Percentiles rank a stretch among this genome's conserved stretches.
These are phyloP conservation scores for Coemansia aciculifera DNA, from an alignment of 192 early-diverging fungal genomes.

Conservation along the genomic window DNA sequence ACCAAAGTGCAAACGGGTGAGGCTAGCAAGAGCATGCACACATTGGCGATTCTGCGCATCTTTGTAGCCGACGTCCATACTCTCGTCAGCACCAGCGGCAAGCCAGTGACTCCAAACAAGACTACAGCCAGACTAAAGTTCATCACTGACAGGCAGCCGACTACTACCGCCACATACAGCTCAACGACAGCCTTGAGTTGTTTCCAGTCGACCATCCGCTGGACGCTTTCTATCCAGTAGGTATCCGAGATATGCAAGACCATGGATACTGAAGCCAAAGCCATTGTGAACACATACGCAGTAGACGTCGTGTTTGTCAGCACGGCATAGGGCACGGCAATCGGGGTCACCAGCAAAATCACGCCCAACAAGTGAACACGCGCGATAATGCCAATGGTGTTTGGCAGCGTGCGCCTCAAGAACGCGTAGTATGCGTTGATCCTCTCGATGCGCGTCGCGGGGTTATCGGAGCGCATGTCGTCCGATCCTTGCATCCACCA, in stretches of 20 bases:
- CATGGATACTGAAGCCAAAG: constrained; percentile 35
- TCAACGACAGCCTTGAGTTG: constrained; percentile 46
- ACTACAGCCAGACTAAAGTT: constrained; percentile 73
- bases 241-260: constrained; percentile 61
- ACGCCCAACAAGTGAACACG: constrained; percentile 54
- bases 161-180: constrained; percentile 58
- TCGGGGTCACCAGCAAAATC: constrained; percentile 28
- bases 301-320: constrained; percentile 24
- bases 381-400: constrained; percentile 22
- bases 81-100: constrained; percentile 64
- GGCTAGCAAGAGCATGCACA: constrained; percentile 44
- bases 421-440: constrained; percentile 46
- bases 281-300: constrained; percentile 35
- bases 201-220: constrained; percentile 33
- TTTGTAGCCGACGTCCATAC: constrained; percentile 29
- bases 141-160: constrained; percentile 66
- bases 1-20: constrained; percentile 60
- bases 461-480: constrained; percentile 31
- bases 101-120: constrained; percentile 58
- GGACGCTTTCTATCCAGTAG: constrained; percentile 56
- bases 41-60: background rate
- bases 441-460: constrained; percentile 41
- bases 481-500: constrained; percentile 53
- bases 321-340: constrained; percentile 22
- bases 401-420: constrained; percentile 36